These are phyloP conservation scores for Phytopythium oedochilum DNA, from an alignment of 352 stramenopile species.

Conservation along the genomic window DNA sequence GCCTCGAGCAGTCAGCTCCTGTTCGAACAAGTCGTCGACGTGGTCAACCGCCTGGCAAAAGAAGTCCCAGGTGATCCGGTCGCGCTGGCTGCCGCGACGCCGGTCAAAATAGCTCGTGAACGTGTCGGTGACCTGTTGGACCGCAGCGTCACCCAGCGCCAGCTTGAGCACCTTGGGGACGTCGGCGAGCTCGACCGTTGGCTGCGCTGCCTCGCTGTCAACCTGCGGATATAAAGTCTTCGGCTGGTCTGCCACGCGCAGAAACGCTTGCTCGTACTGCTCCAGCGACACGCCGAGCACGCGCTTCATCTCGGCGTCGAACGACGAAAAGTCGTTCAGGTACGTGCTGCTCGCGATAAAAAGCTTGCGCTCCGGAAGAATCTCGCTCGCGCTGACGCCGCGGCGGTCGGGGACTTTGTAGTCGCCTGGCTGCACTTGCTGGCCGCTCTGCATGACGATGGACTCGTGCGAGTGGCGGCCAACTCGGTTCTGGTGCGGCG, in stretches of 20 bases:
- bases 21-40: constrained; percentile 30
- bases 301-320: constrained; percentile 37
- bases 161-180: constrained; percentile 41
- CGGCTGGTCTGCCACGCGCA: constrained; percentile 14
- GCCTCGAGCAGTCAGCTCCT: constrained; percentile 16
- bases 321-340: constrained; percentile 53
- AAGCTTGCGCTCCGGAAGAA: constrained; percentile 26
- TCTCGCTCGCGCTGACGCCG: constrained; percentile 42
- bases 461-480: constrained; percentile 51
- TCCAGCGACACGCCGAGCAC: constrained; percentile 27
- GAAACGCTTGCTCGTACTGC: constrained; percentile 46
- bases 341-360: constrained; percentile 66
- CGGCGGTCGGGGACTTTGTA: constrained; percentile 62
- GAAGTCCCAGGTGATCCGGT: constrained; percentile 50
- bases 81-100: constrained; percentile 17
- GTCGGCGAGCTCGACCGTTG: constrained; percentile 40
- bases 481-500: constrained; percentile 51
- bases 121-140: constrained; percentile 27
- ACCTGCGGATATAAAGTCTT: constrained; percentile 23
- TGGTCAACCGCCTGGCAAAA: constrained; percentile 38
- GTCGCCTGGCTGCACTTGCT: constrained; percentile 43
- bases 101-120: constrained; percentile 50
- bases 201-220: constrained; percentile 2
- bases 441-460: constrained; percentile 32
- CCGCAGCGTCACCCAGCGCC: constrained; percentile 25